These are phyloP conservation scores for Chaetomium olivaceum DNA, from an alignment of 2,329 filamentous ascomycete genomes.

Conservation along the genomic window DNA sequence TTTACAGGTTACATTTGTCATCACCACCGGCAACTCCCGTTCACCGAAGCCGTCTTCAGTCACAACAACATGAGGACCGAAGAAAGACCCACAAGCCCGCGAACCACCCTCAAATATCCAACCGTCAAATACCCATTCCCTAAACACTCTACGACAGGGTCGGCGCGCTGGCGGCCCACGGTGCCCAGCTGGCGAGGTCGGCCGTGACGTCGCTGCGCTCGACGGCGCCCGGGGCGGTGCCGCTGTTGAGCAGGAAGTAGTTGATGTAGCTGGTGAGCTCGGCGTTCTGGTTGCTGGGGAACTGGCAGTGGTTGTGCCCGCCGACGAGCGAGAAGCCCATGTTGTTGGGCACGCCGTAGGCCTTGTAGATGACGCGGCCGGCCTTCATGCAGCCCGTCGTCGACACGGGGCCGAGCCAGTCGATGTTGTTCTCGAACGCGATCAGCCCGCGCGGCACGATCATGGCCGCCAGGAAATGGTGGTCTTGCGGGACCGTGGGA, in stretches of 20 bases:
- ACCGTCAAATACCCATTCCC: not conserved
- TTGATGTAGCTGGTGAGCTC: constrained; percentile 57
- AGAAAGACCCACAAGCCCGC: not conserved
- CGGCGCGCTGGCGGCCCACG: constrained; percentile 42
- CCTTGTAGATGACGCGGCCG: constrained; percentile 55
- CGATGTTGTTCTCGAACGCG: constrained; percentile 59
- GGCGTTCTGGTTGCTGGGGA: constrained; percentile 53
- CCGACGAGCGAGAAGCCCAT: constrained; percentile 60
- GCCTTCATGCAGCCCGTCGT: constrained; percentile 61
- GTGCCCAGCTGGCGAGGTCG: constrained; percentile 43
- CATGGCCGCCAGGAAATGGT: constrained; percentile 59
- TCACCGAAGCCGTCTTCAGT: not conserved
- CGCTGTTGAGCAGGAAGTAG: constrained; percentile 51
- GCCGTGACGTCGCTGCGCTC: constrained; percentile 45
- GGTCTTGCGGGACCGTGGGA: constrained; percentile 54
- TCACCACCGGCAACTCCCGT: not conserved
- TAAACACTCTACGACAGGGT: constrained; percentile 35
- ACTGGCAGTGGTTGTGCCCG: constrained; percentile 56
- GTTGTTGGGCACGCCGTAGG: constrained; percentile 52
- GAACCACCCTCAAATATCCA: not conserved
- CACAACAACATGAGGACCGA: not conserved
- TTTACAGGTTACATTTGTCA: constrained; percentile 1
- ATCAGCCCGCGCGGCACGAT: constrained; percentile 57
- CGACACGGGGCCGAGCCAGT: constrained; percentile 59
- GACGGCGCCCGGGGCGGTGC: constrained; percentile 38